Conservation (phyloP, 2,329 filamentous ascomycete genomes). For the Pestalotiopsis fici region DNA sequence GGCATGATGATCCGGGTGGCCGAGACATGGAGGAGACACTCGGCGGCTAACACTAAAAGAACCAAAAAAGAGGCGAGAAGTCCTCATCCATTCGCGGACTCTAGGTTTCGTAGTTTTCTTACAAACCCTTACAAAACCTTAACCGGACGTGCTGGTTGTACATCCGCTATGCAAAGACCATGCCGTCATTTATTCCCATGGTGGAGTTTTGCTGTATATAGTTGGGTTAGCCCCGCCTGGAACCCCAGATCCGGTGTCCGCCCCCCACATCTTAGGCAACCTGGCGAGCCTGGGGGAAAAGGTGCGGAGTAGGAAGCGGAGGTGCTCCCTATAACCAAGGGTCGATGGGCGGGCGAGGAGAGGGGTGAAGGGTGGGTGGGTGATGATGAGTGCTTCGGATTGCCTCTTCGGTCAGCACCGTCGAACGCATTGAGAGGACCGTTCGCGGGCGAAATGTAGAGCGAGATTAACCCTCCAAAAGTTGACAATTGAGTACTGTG, state of each 20-base stretch:
- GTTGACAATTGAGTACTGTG: no score
- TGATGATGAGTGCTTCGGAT: neutral
- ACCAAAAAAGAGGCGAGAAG: neutral
- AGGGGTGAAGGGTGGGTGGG: neutral
- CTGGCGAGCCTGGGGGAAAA: neutral
- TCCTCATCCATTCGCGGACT: neutral
- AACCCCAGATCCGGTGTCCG: neutral
- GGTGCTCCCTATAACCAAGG: neutral
- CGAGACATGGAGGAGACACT: neutral
- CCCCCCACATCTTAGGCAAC: neutral
- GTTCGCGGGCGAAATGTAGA: neutral
- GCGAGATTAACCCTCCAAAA: neutral
- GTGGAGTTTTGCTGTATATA: neutral
- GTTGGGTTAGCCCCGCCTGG: neutral
- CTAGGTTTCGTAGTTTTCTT: neutral
- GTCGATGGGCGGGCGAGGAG: neutral
- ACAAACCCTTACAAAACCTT: neutral
- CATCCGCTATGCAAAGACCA: neutral
- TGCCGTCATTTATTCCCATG: neutral
- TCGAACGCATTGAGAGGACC: neutral
- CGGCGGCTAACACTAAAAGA: neutral
- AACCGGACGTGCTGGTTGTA: neutral
- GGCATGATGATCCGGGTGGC: no score
- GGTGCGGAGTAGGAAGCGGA: neutral
- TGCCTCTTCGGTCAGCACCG: neutral